A percentile compares a stretch with the other conserved stretches of the same genome.
Conservation (phyloP, 495 filamentous ascomycete species). For the Amphirosellinia nigrospora region DNA sequence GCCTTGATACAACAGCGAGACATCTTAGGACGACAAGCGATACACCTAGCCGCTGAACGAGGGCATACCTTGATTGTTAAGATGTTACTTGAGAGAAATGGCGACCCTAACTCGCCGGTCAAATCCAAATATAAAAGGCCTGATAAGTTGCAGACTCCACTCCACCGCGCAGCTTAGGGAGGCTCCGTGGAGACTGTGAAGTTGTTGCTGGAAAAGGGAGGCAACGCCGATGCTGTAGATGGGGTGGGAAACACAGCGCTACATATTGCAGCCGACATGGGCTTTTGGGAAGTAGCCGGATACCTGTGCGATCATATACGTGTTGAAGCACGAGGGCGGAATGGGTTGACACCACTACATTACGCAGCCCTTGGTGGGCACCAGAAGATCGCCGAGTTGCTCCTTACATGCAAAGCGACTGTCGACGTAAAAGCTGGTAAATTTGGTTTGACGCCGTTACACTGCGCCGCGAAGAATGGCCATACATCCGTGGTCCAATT, state of each 20-base stretch:
- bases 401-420: neutral
- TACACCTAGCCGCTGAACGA: slow-evolving; percentile 6
- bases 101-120: neutral
- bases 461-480: neutral
- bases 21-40: slow-evolving; percentile 2
- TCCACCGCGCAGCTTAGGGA: slow-evolving; percentile 1
- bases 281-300: neutral
- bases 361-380: neutral
- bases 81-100: neutral
- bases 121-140: neutral
- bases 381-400: neutral
- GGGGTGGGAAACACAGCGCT: neutral
- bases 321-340: neutral
- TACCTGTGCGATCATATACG: neutral
- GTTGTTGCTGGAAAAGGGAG: neutral
- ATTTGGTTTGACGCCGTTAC: slow-evolving; percentile 3
- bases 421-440: neutral
- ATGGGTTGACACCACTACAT: slow-evolving; percentile 4
- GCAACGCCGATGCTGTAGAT: neutral
- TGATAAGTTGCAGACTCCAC: neutral
- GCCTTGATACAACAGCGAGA: neutral
- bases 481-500: neutral
- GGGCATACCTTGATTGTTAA: neutral
- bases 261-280: neutral
- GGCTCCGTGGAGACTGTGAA: neutral